Conservation (phyloP, 495 filamentous ascomycete species). For the Parachaetomium inaequale region DNA sequence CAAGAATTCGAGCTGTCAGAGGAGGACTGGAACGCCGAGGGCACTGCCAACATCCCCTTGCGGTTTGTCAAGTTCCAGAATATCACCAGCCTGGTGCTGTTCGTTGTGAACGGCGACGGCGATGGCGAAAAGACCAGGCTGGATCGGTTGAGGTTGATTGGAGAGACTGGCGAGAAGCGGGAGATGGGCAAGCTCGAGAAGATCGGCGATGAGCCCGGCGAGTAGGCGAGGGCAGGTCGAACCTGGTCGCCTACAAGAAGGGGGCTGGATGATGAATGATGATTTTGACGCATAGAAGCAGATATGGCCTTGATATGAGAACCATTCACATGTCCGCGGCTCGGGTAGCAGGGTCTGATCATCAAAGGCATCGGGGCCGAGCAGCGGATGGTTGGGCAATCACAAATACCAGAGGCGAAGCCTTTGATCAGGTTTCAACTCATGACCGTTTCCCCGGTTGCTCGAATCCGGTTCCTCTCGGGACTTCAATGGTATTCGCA, state of each 20-base stretch:
- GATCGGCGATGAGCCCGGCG: constrained; percentile 72
- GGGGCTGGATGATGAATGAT: constrained; percentile 16
- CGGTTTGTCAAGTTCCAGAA: constrained; percentile 98
- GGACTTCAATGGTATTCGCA: too few species aligned
- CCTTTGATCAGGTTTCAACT: too few species aligned
- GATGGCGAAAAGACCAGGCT: constrained; percentile 80
- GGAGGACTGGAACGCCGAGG: constrained; percentile 85
- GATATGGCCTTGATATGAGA: constrained; percentile 20
- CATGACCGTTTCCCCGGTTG: too few species aligned
- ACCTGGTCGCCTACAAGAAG: not conserved
- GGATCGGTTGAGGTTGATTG: constrained; percentile 80
- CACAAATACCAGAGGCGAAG: constrained; percentile 21
- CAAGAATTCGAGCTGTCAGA: constrained; percentile 70
- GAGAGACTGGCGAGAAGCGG: constrained; percentile 88
- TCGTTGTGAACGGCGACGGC: constrained; percentile 85
- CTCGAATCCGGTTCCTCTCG: too few species aligned
- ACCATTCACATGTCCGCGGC: not conserved
- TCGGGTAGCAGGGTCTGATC: not conserved
- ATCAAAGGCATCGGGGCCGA: not conserved
- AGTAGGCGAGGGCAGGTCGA: constrained; percentile 36
- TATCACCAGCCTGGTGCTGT: constrained; percentile 77
- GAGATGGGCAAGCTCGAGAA: constrained; percentile 95
- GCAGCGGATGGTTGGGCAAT: constrained; percentile 22
- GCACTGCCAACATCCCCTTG: constrained; percentile 75
- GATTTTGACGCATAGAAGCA: constrained; percentile 19